These are phyloP conservation scores for Fraxinus latifolia DNA, from an alignment of 305 asterid genomes.

Conservation along the genomic window DNA sequence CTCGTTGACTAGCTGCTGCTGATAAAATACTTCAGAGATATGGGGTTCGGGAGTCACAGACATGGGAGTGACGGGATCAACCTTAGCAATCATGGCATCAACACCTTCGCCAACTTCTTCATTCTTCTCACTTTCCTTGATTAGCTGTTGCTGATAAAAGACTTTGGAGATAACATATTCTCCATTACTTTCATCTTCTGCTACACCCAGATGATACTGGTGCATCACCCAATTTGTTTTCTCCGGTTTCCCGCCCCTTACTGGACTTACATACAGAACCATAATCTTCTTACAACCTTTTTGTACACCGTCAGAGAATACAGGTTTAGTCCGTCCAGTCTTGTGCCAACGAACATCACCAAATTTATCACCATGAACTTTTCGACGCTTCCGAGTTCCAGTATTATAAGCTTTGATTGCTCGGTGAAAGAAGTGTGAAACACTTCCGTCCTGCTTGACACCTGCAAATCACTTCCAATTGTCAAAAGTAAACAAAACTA, in stretches of 20 bases:
- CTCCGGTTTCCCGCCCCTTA: constrained; percentile 74
- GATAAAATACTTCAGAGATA: constrained; percentile 77
- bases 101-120: constrained; percentile 48
- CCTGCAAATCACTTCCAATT: constrained; percentile 39
- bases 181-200: constrained; percentile 87
- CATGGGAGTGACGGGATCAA: constrained; percentile 78
- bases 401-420: constrained; percentile 93
- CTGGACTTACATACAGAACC: constrained; percentile 75
- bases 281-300: constrained; percentile 94
- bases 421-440: constrained; percentile 87
- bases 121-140: constrained; percentile 45
- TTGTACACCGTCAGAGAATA: constrained; percentile 62
- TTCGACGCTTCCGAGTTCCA: constrained; percentile 87
- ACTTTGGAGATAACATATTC: constrained; percentile 81
- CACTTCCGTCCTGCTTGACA: constrained; percentile 85
- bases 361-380: constrained; percentile 61
- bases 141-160: constrained; percentile 79
- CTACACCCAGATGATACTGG: constrained; percentile 83
- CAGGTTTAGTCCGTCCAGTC: constrained; percentile 91
- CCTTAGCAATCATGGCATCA: constrained; percentile 34
- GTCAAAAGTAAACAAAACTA: background rate
- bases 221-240: constrained; percentile 99
- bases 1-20: constrained; percentile 64
- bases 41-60: constrained; percentile 52
- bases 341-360: constrained; percentile 97